These are phyloP conservation scores for Neonectria neomacrospora DNA, from an alignment of 2,329 filamentous ascomycete genomes.

Conservation along the genomic window DNA sequence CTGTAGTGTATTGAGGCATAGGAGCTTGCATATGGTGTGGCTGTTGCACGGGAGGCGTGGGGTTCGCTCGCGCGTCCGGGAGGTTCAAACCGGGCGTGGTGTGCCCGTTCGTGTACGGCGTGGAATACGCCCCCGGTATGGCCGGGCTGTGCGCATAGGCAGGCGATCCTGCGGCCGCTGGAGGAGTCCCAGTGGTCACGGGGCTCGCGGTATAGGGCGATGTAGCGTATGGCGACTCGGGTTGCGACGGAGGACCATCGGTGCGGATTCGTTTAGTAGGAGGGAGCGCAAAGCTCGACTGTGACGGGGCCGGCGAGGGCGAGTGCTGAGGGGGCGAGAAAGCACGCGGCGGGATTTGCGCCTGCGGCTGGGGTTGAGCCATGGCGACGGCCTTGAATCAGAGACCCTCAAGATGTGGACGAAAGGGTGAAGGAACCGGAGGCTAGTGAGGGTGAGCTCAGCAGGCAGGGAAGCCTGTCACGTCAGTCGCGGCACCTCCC, in stretches of 20 bases:
- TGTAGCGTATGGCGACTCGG: constrained; percentile 69
- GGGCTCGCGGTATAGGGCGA: constrained; percentile 64
- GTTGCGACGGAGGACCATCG: constrained; percentile 74
- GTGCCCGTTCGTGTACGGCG: constrained; percentile 54
- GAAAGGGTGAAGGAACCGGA: constrained; percentile 23
- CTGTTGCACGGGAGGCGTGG: constrained; percentile 48
- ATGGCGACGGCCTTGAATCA: constrained; percentile 49
- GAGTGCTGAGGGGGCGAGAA: constrained; percentile 73
- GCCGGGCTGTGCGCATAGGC: constrained; percentile 50
- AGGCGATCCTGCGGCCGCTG: constrained; percentile 51
- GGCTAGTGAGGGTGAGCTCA: constrained; percentile 47
- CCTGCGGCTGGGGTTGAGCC: constrained; percentile 68
- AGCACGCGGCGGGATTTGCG: constrained; percentile 59
- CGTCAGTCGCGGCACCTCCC: constrained; percentile 57
- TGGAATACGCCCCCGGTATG: constrained; percentile 47
- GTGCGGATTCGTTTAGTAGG: constrained; percentile 73
- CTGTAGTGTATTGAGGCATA: constrained; percentile 40
- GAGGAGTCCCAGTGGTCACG: constrained; percentile 54
- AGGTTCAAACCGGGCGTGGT: constrained; percentile 50
- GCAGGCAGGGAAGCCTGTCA: constrained; percentile 63
- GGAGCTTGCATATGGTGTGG: constrained; percentile 45
- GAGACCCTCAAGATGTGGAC: constrained; percentile 19
- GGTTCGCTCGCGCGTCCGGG: constrained; percentile 48
- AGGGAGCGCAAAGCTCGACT: constrained; percentile 67
- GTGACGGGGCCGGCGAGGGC: constrained; percentile 69